Percentiles rank a stretch among this genome's conserved stretches.
Evolutionary conservation across 352 stramenopile genomes (phyloP).

Genomic region (Phytophthora meadii): DNA sequence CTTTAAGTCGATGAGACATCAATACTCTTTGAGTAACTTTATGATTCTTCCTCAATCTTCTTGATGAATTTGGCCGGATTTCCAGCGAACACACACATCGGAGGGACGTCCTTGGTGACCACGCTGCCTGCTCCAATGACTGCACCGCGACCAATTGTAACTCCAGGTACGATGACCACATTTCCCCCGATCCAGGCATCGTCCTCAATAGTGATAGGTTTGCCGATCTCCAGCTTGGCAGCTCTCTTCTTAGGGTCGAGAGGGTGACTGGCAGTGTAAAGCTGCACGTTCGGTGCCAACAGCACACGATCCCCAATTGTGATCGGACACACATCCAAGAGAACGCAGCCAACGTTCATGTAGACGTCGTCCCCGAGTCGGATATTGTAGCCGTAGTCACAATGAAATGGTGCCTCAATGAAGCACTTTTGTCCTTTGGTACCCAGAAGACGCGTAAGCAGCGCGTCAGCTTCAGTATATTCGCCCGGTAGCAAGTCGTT

Average conservation of each 20-base stretch:
- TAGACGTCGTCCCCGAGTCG: constrained; percentile 66
- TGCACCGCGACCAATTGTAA: constrained; percentile 62
- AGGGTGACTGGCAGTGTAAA: constrained; percentile 82
- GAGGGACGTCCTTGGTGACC: constrained; percentile 79
- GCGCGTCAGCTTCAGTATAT: constrained; percentile 24
- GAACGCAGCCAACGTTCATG: constrained; percentile 87
- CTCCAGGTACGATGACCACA: constrained; percentile 54
- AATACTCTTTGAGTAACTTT: too few relatives aligned
- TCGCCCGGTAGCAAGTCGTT: constrained; percentile 40
- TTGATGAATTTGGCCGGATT: constrained; percentile 83
- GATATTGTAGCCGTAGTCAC: constrained; percentile 90
- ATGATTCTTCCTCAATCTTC: constrained; percentile 38
- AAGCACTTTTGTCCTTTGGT: constrained; percentile 42
- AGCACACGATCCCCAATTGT: constrained; percentile 75
- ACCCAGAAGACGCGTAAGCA: constrained; percentile 47
- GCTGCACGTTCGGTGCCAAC: constrained; percentile 69
- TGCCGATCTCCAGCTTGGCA: constrained; percentile 52
- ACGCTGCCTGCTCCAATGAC: constrained; percentile 83
- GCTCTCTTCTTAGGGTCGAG: constrained; percentile 42
- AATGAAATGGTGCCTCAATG: constrained; percentile 84
- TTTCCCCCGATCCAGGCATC: constrained; percentile 86
- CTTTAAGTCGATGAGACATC: too few relatives aligned
- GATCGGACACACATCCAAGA: constrained; percentile 81
- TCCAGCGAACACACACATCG: constrained; percentile 65
- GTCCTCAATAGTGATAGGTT: constrained; percentile 78